phyloP scores from a whole-genome alignment of 345 rosid species.

The Kandelia obovata region DNA sequence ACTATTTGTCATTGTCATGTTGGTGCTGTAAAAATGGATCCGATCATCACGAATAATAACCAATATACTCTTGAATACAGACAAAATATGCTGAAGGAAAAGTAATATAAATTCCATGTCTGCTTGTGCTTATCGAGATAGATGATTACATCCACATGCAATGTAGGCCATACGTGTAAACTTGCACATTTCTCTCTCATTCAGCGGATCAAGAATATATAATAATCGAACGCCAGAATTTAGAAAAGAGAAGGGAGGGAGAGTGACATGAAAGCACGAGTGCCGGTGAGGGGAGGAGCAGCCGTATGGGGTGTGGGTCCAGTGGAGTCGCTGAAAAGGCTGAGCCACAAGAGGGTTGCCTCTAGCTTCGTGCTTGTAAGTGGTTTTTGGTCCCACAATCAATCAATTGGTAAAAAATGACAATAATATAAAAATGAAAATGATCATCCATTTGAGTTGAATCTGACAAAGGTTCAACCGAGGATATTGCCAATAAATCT shows the following conservation, averaged over 20 bases:
- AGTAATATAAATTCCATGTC: conserved; percentile 13
- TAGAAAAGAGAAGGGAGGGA: conserved; percentile 19
- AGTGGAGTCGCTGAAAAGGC: conserved; percentile 35
- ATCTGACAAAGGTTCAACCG: no score
- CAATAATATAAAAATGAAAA: no score
- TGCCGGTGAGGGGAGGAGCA: conserved; percentile 73
- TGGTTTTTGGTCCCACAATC: conserved; percentile 30
- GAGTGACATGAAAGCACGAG: conserved; percentile 67
- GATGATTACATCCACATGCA: conserved; percentile 31
- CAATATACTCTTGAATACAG: neutral
- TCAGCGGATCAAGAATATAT: neutral
- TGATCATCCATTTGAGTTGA: no score
- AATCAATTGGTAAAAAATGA: neutral
- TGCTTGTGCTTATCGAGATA: conserved; percentile 31
- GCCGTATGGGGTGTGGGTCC: conserved; percentile 74
- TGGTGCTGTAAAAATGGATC: conserved; percentile 19
- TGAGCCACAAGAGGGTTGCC: conserved; percentile 17
- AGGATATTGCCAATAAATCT: no score
- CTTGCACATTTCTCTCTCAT: neutral
- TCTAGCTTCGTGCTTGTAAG: neutral
- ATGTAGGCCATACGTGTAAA: conserved; percentile 17
- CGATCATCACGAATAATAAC: neutral
- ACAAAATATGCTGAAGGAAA: conserved; percentile 2
- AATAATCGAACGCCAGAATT: conserved; percentile 11
- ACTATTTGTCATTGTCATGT: conserved; percentile 25